Conservation (phyloP, 2,329 filamentous ascomycete species). For the Xenoacremonium recifei region DNA sequence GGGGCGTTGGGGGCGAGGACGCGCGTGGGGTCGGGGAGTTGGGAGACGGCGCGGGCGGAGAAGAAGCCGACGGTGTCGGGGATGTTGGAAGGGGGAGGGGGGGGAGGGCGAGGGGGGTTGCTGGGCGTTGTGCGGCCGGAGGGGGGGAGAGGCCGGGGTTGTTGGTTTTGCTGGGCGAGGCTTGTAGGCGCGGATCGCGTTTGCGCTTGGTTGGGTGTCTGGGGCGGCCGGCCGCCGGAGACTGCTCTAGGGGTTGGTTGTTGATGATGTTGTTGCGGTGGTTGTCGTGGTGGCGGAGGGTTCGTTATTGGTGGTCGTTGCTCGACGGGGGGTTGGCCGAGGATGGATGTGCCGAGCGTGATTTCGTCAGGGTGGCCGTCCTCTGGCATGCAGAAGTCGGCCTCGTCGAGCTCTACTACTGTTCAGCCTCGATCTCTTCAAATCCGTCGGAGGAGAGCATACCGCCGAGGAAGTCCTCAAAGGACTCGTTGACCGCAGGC, state of each 20-base stretch:
- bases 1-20: constrained; percentile 42
- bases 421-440: constrained; percentile 37
- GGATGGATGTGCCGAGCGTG: constrained; percentile 43
- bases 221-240: constrained; percentile 26
- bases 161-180: constrained; percentile 19
- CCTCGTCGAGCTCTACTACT: constrained; percentile 68
- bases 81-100: constrained; percentile 18
- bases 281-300: constrained; percentile 16
- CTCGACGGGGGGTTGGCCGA: constrained; percentile 18
- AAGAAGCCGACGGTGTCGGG: constrained; percentile 61
- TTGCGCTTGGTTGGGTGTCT: constrained; percentile 32
- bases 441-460: constrained; percentile 36
- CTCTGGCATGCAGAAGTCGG: constrained; percentile 69
- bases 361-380: constrained; percentile 77
- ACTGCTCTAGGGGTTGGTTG: constrained; percentile 14
- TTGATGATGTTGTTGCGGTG: constrained; percentile 18
- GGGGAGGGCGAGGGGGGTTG: constrained; percentile 28
- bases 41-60: constrained; percentile 64
- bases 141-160: constrained; percentile 18
- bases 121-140: constrained; percentile 14
- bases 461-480: constrained; percentile 53
- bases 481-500: constrained; percentile 39
- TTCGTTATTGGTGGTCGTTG: constrained; percentile 15
- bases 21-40: constrained; percentile 45
- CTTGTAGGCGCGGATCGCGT: constrained; percentile 20